A percentile compares a stretch with the other conserved stretches of the same genome.
phyloP scores from a whole-genome alignment of 441 rosid species.

The Raphanus hybrid region DNA sequence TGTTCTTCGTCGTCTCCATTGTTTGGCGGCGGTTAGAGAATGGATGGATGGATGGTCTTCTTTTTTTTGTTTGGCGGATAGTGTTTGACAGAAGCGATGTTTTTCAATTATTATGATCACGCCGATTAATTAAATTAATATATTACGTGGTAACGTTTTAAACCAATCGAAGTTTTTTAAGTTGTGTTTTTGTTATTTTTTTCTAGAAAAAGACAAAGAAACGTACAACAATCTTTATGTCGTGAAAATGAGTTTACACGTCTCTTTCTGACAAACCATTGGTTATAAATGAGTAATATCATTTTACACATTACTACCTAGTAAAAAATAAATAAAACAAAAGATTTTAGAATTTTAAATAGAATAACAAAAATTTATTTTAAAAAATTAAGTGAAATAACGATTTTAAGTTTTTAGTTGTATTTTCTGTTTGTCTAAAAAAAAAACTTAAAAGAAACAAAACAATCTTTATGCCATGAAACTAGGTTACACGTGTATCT shows the following conservation, averaged over 20 bases:
- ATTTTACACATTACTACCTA: not conserved
- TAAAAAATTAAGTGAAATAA: not conserved
- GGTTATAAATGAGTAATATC: not conserved
- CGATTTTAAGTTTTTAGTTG: not conserved
- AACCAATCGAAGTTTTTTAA: constrained; percentile 18
- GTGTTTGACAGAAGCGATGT: constrained; percentile 6
- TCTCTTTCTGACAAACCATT: not conserved
- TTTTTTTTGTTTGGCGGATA: constrained; percentile 18
- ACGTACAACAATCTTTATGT: not conserved
- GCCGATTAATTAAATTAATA: not conserved
- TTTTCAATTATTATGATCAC: constrained; percentile 9
- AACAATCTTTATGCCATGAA: not conserved
- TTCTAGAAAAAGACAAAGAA: not conserved
- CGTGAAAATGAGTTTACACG: not conserved
- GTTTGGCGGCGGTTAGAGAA: constrained; percentile 5
- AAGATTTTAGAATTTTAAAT: not conserved
- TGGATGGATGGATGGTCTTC: not conserved
- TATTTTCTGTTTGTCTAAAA: not conserved
- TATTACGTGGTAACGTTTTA: constrained; percentile 25
- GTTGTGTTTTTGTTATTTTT: not conserved
- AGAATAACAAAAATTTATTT: not conserved
- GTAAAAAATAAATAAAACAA: not conserved
- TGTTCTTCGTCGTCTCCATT: constrained; percentile 32
- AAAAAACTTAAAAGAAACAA: not conserved
- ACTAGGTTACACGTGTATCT: constrained; percentile 8